Evolutionary conservation across 768 basidiomycete genomes (phyloP).

Genomic region (Ramaria sp.): DNA sequence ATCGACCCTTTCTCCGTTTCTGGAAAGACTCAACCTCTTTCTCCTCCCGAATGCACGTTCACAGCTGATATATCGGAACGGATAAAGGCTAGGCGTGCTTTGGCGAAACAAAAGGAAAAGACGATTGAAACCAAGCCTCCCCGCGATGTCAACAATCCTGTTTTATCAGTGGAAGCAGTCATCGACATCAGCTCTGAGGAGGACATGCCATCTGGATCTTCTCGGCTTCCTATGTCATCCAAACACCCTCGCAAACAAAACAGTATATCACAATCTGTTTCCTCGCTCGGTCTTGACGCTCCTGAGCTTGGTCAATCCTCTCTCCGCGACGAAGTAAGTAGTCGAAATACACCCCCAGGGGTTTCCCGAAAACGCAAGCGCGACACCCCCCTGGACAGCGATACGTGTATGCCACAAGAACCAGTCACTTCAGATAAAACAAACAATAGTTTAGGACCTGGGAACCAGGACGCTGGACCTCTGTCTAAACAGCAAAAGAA

Average conservation of each 20-base stretch:
- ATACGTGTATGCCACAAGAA: not conserved
- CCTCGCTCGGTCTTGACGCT: not conserved
- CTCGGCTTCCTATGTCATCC: not conserved
- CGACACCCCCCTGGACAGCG: not conserved
- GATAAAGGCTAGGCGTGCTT: conserved; percentile 2
- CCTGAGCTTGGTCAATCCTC: not conserved
- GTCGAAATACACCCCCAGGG: not conserved
- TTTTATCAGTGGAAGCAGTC: no score
- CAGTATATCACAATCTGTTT: not conserved
- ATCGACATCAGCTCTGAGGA: not conserved
- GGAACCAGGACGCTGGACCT: not conserved
- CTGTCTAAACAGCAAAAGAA: not conserved
- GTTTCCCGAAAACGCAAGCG: not conserved
- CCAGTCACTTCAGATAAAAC: not conserved
- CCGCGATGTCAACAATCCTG: not conserved
- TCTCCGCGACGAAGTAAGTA: not conserved
- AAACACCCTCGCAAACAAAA: not conserved
- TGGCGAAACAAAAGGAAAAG: not conserved
- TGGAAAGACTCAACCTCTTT: not conserved
- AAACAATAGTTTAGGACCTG: not conserved
- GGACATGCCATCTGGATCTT: not conserved
- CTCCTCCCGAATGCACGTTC: not conserved
- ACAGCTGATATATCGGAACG: conserved; percentile 2
- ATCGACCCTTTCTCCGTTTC: not conserved
- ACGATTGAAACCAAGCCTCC: not conserved